Evolutionary conservation across 78 protist genomes (phyloP).

Genomic region (Chrysochromulina parva): DNA sequence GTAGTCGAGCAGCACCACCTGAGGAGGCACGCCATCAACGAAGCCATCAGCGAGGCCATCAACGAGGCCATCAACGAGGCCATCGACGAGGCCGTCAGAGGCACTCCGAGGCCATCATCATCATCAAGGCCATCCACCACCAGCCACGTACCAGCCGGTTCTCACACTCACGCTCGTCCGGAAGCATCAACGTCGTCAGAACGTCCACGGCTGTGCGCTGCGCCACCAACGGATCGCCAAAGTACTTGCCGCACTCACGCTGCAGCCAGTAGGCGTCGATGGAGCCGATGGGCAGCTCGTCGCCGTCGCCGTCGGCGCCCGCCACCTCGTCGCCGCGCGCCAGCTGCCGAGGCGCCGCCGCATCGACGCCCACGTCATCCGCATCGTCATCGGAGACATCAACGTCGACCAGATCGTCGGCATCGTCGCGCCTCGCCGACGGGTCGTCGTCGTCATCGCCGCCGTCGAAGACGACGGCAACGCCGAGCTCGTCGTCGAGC

Average conservation of each 20-base stretch:
- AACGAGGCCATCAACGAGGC: too few relatives aligned
- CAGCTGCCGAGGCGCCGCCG: conserved; percentile 40
- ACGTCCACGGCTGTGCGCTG: conserved; percentile 31
- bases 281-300: conserved; percentile 13
- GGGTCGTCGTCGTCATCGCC: conserved; percentile 20
- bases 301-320: neutral
- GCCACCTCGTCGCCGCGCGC: conserved; percentile 61
- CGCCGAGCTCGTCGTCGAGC: conserved; percentile 79
- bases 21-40: neutral
- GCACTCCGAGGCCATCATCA: neutral
- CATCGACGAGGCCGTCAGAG: too few relatives aligned
- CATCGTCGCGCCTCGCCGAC: neutral
- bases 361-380: conserved; percentile 40
- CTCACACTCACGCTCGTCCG: conserved; percentile 72
- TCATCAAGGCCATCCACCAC: neutral
- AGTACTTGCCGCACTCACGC: neutral
- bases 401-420: conserved; percentile 35
- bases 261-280: conserved; percentile 52
- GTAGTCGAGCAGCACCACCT: conserved; percentile 77
- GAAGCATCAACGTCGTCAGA: conserved; percentile 2
- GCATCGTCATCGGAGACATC: conserved; percentile 38
- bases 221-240: conserved; percentile 27
- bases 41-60: too few relatives aligned
- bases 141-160: conserved; percentile 34
- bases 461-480: conserved; percentile 84